Percentiles rank a stretch among this genome's conserved stretches.
Evolutionary conservation across 202 grass and related monocot species (phyloP).

Genomic region (Thinopyrum obtusiflorum): DNA sequence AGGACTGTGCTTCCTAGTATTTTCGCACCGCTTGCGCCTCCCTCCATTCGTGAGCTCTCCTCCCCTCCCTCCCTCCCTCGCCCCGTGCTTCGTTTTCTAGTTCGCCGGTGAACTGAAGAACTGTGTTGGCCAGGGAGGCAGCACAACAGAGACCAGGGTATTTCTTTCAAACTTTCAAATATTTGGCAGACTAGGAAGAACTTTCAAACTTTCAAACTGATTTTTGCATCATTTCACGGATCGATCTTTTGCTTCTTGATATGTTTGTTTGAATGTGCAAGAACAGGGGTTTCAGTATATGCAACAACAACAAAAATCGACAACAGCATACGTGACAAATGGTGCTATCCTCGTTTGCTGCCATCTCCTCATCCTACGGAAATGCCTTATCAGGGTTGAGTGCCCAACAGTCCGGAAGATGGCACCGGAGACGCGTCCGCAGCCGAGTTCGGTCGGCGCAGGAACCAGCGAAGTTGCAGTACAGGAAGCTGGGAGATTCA

Average conservation of each 20-base stretch:
- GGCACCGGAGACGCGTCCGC: not conserved
- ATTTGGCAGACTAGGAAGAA: too few relatives aligned
- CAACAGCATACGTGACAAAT: slow-evolving; percentile 16
- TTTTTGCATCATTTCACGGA: not conserved
- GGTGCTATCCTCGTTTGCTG: slow-evolving; percentile 8
- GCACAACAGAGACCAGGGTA: not conserved
- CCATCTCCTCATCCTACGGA: not conserved
- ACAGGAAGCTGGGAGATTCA: slow-evolving; percentile 78
- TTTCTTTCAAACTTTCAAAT: not conserved
- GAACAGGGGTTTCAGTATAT: slow-evolving; percentile 10
- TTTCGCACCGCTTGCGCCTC: not conserved
- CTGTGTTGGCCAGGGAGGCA: not conserved
- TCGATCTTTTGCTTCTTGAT: not conserved
- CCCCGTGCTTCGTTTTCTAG: not conserved
- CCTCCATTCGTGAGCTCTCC: not conserved
- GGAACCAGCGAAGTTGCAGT: slow-evolving; percentile 32
- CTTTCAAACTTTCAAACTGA: not conserved
- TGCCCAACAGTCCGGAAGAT: not conserved
- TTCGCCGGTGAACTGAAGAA: not conserved
- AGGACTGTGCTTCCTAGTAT: not conserved
- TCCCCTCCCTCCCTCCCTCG: too few relatives aligned
- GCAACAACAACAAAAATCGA: not conserved
- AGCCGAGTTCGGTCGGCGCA: slow-evolving; percentile 24
- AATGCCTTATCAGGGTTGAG: not conserved
- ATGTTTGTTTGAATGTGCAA: slow-evolving; percentile 5